Conservation (phyloP, 1,284 basidiomycete species). For the Ustilago bromivora region DNA sequence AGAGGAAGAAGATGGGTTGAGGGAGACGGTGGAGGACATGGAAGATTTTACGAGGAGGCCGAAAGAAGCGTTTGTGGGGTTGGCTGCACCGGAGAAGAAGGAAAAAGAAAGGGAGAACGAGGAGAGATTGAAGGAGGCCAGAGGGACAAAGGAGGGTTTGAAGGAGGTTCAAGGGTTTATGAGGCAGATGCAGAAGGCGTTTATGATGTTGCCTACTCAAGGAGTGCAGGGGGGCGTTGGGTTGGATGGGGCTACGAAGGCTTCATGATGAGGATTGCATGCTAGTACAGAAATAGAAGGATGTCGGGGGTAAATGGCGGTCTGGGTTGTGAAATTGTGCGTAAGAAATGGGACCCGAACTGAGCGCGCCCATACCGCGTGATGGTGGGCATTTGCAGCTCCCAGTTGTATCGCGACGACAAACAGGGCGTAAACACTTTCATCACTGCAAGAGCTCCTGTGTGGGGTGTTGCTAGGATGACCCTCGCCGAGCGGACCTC, state of each 20-base stretch:
- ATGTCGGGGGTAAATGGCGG: too few species aligned
- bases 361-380: background rate
- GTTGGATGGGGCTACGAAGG: background rate
- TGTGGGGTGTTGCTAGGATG: background rate
- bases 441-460: background rate
- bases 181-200: conserved; percentile 9
- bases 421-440: background rate
- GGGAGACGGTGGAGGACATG: background rate
- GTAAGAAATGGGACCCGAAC: background rate
- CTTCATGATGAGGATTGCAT: background rate
- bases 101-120: background rate
- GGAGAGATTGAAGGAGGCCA: conserved; percentile 3
- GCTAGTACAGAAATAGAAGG: background rate
- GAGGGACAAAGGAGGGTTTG: conserved; percentile 8
- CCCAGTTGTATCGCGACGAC: background rate
- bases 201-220: conserved; percentile 11
- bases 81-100: conserved; percentile 16
- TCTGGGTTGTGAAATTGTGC: background rate
- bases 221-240: background rate
- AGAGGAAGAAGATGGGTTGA: conserved; percentile 1
- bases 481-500: too few species aligned
- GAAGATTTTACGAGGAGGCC: background rate
- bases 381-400: background rate
- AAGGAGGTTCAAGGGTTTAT: conserved; percentile 8
- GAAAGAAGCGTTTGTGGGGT: conserved; percentile 9